Base-by-base conservation (phyloP, 2,329 filamentous ascomycete genomes). In the Pleomassaria siparia region DNA sequence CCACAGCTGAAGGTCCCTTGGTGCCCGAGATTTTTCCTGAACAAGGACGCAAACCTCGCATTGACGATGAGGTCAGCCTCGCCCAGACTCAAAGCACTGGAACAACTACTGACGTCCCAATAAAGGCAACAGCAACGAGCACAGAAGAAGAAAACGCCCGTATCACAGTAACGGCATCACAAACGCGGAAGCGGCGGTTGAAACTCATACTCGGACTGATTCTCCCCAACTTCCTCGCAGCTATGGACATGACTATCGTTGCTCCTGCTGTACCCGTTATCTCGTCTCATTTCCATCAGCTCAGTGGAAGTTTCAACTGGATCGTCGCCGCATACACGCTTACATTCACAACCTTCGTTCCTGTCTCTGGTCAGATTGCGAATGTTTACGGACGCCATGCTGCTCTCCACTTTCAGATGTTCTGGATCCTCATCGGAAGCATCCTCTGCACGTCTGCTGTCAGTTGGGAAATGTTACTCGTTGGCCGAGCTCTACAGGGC, bases 291-390 rank as follows among this genome's bases (percentile, higher is more conserved):
- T 88, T 88, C 64, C 66, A 79, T 15, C 79, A 85, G 56, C 74
- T 86, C 2, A 87, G 85, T 59, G 64, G 64, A 29, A 62, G 60
- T 32, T 69, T 70, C 49, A 70, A 69, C 40, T 87, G 84, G 83
- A 85, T 89, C 59, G 80, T 87, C 15, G 84, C 85, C 0, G 76
- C 83, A 6, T 88, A 87, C 67, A 87, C 84, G 43, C 72, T 89
- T 12, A 85, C 83, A 0, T 81, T 82, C 0, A 84, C 85, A 1
- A 80, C 84, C 1, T 87, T 87, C 54, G 83, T 87, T 8, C 84
- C 84, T 3, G 79, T 81, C 43, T 87, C 83, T 70, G 82, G 80
- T 1, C 84, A 87, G 55, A 74, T 84, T 36, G 78, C 82, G 13
- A 82, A 88, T 54, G 76, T 87, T 22, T 86, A 85, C 55, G 85